Base-by-base conservation (phyloP, 192 early-diverging fungal genomes). In the Obelidium mucronatum region DNA sequence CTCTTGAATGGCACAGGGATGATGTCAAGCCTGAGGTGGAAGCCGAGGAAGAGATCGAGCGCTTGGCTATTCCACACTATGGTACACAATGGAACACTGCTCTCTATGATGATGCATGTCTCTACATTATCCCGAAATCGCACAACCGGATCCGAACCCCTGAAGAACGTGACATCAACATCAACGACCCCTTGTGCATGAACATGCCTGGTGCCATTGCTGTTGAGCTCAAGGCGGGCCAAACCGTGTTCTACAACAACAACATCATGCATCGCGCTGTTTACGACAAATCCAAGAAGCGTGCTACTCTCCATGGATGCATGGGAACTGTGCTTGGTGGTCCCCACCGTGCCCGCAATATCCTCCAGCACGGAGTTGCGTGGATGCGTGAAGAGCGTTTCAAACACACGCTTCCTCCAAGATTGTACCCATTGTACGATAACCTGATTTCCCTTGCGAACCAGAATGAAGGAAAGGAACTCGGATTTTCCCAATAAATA, bases 81-180 rank as follows among this genome's bases (percentile, higher is more conserved):
- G 84, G 84, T 22, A 85, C 84, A 5, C 84, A 85, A 67, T 85
- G 84, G 84, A 85, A 85, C 44, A 85, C 83, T 62, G 84, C 84
- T 40, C 58, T 86, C 44, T 86, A 84, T 70, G 82, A 84, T 30
- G 84, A 86, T 33, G 59, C 78, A 2, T 86, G 84, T 48, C 70
- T 86, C 39, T 83, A 73, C 33, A 79, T 86, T 51, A 74, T 86
- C 13, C 84, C 84, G 35, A 54, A 64, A 52, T 85, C 83, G 28
- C 84, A 86, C 63, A 70, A 72, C 73, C 74, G 84, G 33, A 56
- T 83, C 39, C 70, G 83, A 22, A 84, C 84, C 19, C 6, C 62
- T 40, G 78, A 80, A 36, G 84, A 86, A 51, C 78, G 84, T 35
- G 68, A 77, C 26, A 77, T 86, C 44, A 82, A 80, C 37, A 77